Conservation (phyloP, 176 grass and related monocot genomes). For the Tuctoria greenei region DNA sequence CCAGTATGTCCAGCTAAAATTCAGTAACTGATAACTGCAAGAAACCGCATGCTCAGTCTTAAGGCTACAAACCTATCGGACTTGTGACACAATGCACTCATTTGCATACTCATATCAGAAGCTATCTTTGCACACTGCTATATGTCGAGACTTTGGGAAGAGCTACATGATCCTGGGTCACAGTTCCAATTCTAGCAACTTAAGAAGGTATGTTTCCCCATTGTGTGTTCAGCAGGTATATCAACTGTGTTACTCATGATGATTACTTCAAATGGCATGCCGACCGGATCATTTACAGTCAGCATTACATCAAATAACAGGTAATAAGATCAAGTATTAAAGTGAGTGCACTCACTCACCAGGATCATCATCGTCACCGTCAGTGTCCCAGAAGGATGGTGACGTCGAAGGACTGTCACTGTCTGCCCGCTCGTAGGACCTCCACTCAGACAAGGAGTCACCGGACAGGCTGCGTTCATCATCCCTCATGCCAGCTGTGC, state of each 20-base stretch:
- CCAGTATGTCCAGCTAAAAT: background rate
- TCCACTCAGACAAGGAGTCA: conserved; percentile 80
- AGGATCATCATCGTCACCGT: conserved; percentile 64
- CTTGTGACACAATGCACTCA: background rate
- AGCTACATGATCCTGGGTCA: background rate
- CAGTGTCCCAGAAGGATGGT: conserved; percentile 80
- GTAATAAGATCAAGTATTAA: background rate
- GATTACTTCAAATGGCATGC: conserved; percentile 12
- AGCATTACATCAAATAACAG: background rate
- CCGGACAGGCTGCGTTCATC: conserved; percentile 56
- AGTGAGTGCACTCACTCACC: conserved; percentile 42
- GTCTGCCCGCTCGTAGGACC: conserved; percentile 71
- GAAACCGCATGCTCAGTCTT: background rate
- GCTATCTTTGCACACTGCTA: background rate
- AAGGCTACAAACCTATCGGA: background rate
- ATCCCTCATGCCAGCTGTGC: conserved; percentile 57
- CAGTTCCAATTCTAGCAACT: conserved; percentile 12
- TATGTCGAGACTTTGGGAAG: background rate
- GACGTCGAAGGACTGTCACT: conserved; percentile 82
- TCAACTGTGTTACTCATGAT: conserved; percentile 17
- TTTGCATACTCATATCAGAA: background rate
- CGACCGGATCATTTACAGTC: conserved; percentile 6
- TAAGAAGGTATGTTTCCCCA: background rate
- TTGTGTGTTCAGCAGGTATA: background rate
- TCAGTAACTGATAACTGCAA: background rate